phyloP scores from a whole-genome alignment of 176 grass and related monocot species.

The Pontederia crassipes region DNA sequence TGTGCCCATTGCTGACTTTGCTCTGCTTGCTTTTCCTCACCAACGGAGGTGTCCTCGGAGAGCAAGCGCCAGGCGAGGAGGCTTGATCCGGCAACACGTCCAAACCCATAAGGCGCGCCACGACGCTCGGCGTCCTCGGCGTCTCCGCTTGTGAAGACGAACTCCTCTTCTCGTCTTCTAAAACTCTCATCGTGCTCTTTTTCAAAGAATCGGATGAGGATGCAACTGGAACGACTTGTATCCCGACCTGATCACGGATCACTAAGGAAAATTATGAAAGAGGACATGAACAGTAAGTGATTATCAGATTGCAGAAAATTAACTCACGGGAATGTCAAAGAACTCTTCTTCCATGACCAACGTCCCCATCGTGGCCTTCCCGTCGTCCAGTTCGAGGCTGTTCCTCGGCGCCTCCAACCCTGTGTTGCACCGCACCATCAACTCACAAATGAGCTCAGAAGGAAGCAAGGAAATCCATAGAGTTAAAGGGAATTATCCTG shows the following conservation, averaged over 20 bases:
- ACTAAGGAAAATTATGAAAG: not conserved
- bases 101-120: constrained; percentile 8
- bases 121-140: constrained; percentile 1
- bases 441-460: not conserved
- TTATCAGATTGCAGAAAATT: not conserved
- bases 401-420: constrained; percentile 75
- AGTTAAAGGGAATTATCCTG: too few relatives aligned
- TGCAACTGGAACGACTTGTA: not conserved
- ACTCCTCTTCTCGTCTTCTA: constrained; percentile 1
- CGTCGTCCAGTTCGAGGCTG: constrained; percentile 54
- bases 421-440: not conserved
- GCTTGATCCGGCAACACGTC: not conserved
- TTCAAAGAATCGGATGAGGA: not conserved
- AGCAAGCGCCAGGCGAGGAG: not conserved
- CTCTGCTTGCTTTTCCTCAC: not conserved
- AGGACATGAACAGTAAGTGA: not conserved
- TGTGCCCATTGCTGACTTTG: constrained; percentile 25
- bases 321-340: constrained; percentile 30
- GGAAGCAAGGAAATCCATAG: constrained; percentile 1
- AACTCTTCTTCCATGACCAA: constrained; percentile 20
- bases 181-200: constrained; percentile 8
- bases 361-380: not conserved
- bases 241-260: not conserved
- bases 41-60: not conserved
- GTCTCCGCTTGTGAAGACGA: not conserved